Evolutionary conservation across 2,329 filamentous ascomycete species (phyloP).

Genomic region (Blastomyces silverae): DNA sequence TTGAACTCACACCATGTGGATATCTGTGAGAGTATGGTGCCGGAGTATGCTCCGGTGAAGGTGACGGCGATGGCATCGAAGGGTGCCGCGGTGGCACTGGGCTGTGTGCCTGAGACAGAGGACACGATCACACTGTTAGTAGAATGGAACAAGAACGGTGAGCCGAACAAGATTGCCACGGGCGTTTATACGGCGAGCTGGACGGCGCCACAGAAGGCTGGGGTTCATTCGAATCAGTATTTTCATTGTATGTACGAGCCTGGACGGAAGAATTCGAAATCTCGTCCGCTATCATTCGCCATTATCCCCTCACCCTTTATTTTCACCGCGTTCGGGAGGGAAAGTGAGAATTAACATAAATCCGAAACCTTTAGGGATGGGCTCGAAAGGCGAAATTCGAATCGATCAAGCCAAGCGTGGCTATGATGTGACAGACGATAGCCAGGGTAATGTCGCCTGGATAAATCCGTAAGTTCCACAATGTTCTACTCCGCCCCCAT

Average conservation of each 20-base stretch:
- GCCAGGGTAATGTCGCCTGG: conserved; percentile 61
- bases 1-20: conserved; percentile 93
- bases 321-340: neutral
- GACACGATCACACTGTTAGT: conserved; percentile 89
- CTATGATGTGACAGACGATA: conserved; percentile 89
- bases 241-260: conserved; percentile 62
- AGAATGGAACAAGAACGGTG: conserved; percentile 71
- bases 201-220: conserved; percentile 87
- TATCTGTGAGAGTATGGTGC: conserved; percentile 86
- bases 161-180: conserved; percentile 65
- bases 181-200: conserved; percentile 90
- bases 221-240: conserved; percentile 95
- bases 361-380: conserved; percentile 54
- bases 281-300: neutral
- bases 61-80: conserved; percentile 73
- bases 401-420: conserved; percentile 91
- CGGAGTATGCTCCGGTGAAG: conserved; percentile 68
- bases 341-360: neutral
- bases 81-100: conserved; percentile 70
- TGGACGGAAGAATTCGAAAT: neutral
- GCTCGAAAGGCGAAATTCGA: conserved; percentile 71
- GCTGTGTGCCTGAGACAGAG: conserved; percentile 74
- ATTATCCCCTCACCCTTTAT: neutral
- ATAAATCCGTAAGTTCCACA: conserved; percentile 62
- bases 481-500: neutral